phyloP scores from a whole-genome alignment of 176 grass and related monocot species.

The Hyparrhenia diplandra region DNA sequence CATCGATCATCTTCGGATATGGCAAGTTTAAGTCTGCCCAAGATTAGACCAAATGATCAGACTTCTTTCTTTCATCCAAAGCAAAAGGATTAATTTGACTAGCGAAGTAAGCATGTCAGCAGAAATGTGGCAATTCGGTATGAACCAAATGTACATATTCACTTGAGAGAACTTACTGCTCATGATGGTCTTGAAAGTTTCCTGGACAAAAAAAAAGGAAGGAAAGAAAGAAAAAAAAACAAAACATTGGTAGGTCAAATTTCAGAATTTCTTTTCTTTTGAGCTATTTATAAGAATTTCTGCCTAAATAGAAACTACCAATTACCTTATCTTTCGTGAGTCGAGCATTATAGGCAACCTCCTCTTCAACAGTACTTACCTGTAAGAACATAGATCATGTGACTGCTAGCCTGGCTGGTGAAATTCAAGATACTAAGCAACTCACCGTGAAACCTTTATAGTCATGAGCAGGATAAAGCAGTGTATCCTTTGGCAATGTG shows the following conservation, averaged over 20 bases:
- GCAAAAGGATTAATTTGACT: not conserved
- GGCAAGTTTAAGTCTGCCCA: constrained; percentile 75
- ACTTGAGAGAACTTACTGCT: constrained; percentile 54
- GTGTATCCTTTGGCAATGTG: constrained; percentile 75
- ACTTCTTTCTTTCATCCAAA: not conserved
- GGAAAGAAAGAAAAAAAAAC: no score
- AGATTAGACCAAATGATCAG: constrained; percentile 31
- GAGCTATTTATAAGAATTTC: not conserved
- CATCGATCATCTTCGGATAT: constrained; percentile 94
- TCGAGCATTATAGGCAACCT: constrained; percentile 70
- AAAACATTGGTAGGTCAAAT: not conserved
- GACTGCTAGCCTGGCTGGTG: not conserved
- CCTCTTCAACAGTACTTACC: constrained; percentile 93
- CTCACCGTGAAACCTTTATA: constrained; percentile 95
- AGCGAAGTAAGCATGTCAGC: not conserved
- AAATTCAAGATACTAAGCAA: constrained; percentile 12
- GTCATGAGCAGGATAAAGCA: constrained; percentile 91
- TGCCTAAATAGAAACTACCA: constrained; percentile 3
- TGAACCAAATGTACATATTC: not conserved
- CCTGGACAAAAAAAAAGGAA: constrained; percentile 40
- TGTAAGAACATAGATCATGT: constrained; percentile 35
- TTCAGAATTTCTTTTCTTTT: not conserved
- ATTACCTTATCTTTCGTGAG: constrained; percentile 84
- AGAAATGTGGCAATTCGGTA: constrained; percentile 2
- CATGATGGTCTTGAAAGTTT: constrained; percentile 84